A percentile compares a stretch with the other conserved stretches of the same genome.
Conservation (phyloP, 176 grass and related monocot genomes). For the Alloteropsis semialata region DNA sequence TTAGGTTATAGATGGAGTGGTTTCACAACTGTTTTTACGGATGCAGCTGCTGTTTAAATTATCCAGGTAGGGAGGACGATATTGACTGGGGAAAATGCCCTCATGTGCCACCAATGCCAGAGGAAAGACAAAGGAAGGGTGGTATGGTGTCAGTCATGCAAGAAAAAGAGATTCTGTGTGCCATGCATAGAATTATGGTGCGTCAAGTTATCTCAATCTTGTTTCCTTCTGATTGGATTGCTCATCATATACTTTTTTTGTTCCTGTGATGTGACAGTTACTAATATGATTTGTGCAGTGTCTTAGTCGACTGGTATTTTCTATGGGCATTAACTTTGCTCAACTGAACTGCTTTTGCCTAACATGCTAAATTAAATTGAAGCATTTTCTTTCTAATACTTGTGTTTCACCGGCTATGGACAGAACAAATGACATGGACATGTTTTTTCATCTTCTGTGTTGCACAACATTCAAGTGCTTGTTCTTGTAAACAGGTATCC, state of each 20-base stretch:
- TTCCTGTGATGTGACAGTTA: not conserved
- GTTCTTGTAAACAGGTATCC: constrained; percentile 62
- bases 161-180: constrained; percentile 50
- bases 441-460: not conserved
- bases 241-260: not conserved
- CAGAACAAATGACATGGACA: not conserved
- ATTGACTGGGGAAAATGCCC: constrained; percentile 43
- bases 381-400: not conserved
- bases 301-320: not conserved
- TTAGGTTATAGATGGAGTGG: not conserved
- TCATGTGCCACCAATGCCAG: constrained; percentile 78
- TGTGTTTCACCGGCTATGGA: not conserved
- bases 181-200: constrained; percentile 59
- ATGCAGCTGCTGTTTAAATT: not conserved
- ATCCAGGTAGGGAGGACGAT: constrained; percentile 29
- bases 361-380: not conserved
- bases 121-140: constrained; percentile 58
- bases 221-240: not conserved
- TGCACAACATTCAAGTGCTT: not conserved
- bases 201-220: not conserved
- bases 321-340: not conserved
- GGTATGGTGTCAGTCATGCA: constrained; percentile 51
- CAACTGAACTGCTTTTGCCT: not conserved
- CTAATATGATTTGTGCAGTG: not conserved
- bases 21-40: not conserved